Evolutionary conservation across 768 basidiomycete genomes (phyloP), one percentile per base, ranked within the genome.

Genomic region (Suillus variegatus): DNA sequence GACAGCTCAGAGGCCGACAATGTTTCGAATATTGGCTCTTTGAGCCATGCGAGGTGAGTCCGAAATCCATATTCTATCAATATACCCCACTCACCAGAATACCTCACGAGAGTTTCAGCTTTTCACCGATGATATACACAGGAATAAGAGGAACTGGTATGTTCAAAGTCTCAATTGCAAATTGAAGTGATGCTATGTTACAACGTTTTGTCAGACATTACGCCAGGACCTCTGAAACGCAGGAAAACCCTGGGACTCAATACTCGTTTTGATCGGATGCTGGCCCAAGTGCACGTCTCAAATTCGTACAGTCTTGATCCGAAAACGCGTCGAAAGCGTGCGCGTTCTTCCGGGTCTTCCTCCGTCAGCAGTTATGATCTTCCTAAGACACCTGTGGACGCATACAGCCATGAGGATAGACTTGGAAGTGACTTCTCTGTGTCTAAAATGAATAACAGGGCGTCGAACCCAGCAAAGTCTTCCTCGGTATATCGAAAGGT

Each of bases 231-330:
- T 38, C 62, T 71, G n/a, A 91, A 87, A 68, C 83, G 86, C 22
- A 81, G 80, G 32, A 85, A 78, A 69, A 77, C 76, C n/a, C 74
- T 69, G 44, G 82, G 82, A 9, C 75, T 88, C 58, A 92, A 91
- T 68, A 73, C 81, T 41, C 84, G 84, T 46, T 90, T 86, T 68
- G 90, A 92, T 73, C 80, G 80, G 52, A 92, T 92, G 90, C 76
- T 91, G 38, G 81, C 85, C 60, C 80, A 84, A 3, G 85, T 90
- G 78, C 81, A 84, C 62, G 67, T 77, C n/a, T 72, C 78, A 47
- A 72, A 76, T 67, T 69, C 76, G 62, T 52, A 65, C 60, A 70
- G 54, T 55, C 64, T 35, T 43, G 71, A 65, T 60, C 70, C 76
- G 52, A 68, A 62, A 54, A 36, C 22, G 49, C 69, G 67, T 61